These are phyloP conservation scores for Carex cristatella DNA, from an alignment of 176 grass and related monocot genomes.

Conservation along the genomic window DNA sequence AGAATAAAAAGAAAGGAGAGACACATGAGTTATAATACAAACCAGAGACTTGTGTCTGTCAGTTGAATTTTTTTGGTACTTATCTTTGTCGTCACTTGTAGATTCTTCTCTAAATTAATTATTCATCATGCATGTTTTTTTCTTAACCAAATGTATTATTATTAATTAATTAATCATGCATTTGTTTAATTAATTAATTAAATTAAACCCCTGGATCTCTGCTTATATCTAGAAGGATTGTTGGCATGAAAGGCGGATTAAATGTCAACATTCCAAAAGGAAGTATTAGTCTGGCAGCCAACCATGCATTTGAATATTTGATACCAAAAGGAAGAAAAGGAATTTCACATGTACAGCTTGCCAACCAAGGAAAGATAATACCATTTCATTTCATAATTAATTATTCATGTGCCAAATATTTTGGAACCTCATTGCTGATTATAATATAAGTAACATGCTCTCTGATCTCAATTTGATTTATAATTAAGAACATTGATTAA, in stretches of 20 bases:
- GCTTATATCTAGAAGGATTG: constrained; percentile 23
- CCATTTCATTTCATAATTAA: constrained; percentile 10
- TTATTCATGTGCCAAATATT: not conserved
- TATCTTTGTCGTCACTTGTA: constrained; percentile 13
- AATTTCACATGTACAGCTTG: constrained; percentile 24
- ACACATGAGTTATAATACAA: constrained; percentile 16
- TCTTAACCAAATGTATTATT: constrained; percentile 12
- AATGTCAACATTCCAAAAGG: constrained; percentile 25
- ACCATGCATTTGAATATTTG: not conserved
- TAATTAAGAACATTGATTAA: not conserved
- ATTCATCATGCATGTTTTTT: not conserved
- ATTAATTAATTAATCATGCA: not conserved
- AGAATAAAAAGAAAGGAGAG: constrained; percentile 5
- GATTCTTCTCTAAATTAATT: constrained; percentile 15
- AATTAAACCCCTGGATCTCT: not conserved
- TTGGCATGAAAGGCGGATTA: constrained; percentile 23
- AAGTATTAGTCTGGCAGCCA: constrained; percentile 22
- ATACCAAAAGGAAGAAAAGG: constrained; percentile 18
- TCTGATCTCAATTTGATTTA: not conserved
- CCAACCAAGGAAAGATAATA: constrained; percentile 12
- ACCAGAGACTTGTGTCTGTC: constrained; percentile 24
- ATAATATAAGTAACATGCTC: not conserved
- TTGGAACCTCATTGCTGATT: not conserved
- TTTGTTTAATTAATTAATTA: not conserved
- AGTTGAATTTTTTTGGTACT: constrained; percentile 24